phyloP scores from a whole-genome alignment of 83 land plant species.

The Picea abies region DNA sequence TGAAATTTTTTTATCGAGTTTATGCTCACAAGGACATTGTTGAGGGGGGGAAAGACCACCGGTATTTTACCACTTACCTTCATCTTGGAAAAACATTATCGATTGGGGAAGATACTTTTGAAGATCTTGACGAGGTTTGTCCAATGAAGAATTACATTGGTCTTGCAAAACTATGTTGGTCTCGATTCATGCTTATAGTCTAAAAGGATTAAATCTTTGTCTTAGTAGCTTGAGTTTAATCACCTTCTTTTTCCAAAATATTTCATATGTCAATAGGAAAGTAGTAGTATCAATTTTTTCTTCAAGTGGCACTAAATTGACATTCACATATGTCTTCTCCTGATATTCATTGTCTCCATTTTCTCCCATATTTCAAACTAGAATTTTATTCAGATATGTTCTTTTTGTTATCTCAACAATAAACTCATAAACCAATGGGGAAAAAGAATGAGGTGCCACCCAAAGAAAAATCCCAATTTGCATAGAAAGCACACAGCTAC shows the following conservation, averaged over 20 bases:
- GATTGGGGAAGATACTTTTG: conserved; percentile 90
- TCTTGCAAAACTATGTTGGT: neutral
- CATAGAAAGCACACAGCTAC: too few species aligned
- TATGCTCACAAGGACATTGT: conserved; percentile 87
- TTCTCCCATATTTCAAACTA: conserved; percentile 73
- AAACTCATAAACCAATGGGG: too few species aligned
- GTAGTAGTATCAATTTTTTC: conserved; percentile 75
- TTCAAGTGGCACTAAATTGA: too few species aligned
- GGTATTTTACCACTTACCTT: conserved; percentile 80
- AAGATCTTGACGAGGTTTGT: conserved; percentile 95
- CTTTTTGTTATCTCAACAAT: too few species aligned
- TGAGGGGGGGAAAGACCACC: conserved; percentile 91
- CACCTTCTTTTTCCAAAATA: conserved; percentile 48
- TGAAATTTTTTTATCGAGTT: conserved; percentile 84
- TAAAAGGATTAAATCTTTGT: too few species aligned
- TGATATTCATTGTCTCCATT: conserved; percentile 48
- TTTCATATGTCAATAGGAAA: conserved; percentile 49
- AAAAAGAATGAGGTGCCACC: too few species aligned
- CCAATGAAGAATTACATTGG: neutral
- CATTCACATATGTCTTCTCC: conserved; percentile 53
- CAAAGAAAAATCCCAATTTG: too few species aligned
- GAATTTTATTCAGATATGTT: conserved; percentile 18
- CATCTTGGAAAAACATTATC: conserved; percentile 87
- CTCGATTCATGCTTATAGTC: too few species aligned
- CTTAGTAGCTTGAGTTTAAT: too few species aligned